Evolutionary conservation across 176 grass and related monocot species (phyloP).

Genomic region (Musa schizocarpa): DNA sequence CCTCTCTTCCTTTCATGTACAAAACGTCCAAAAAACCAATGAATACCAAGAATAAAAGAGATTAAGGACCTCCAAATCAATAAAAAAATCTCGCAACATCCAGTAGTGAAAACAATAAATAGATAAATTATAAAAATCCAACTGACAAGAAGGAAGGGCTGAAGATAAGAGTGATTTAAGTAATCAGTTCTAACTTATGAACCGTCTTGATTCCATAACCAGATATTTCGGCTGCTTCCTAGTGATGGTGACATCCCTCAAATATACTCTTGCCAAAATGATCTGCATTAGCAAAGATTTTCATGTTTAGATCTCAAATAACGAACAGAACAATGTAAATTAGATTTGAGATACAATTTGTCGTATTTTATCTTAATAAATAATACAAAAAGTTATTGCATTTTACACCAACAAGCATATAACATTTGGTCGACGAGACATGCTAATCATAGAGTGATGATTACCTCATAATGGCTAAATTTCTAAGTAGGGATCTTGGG

Average conservation of each 20-base stretch:
- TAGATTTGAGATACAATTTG: neutral
- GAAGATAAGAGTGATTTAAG: neutral
- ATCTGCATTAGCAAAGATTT: slow-evolving; percentile 40
- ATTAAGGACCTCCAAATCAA: neutral
- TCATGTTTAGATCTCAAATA: neutral
- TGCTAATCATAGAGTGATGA: neutral
- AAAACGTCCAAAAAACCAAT: too few species aligned
- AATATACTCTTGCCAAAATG: slow-evolving; percentile 97
- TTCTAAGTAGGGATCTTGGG: neutral
- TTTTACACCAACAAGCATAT: neutral
- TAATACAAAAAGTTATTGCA: neutral
- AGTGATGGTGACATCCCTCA: slow-evolving; percentile 76
- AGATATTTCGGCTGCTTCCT: slow-evolving; percentile 95
- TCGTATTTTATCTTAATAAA: neutral
- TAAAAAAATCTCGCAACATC: neutral
- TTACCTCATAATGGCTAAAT: neutral
- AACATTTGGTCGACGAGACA: neutral
- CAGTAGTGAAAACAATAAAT: neutral
- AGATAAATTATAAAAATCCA: neutral
- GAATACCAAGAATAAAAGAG: neutral
- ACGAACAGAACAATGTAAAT: too few species aligned
- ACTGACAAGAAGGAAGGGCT: neutral
- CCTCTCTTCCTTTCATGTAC: too few species aligned
- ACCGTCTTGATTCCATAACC: slow-evolving; percentile 93
- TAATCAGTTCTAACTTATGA: slow-evolving; percentile 21